phyloP scores from a whole-genome alignment of 2,329 filamentous ascomycete species.

The Rhynchosporium graminicola region DNA sequence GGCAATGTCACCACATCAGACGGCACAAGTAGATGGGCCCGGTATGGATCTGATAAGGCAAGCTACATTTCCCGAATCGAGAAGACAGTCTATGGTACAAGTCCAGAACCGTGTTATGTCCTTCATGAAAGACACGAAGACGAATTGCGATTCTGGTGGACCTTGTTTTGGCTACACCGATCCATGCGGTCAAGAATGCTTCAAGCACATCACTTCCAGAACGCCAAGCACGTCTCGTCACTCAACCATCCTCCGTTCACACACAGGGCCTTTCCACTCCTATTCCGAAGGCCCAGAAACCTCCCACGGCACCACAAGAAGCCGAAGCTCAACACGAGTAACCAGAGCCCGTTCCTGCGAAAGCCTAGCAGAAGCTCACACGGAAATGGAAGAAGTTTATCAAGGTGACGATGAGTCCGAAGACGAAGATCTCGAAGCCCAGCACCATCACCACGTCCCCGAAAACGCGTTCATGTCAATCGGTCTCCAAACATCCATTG shows the following conservation, averaged over 20 bases:
- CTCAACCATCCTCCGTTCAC: slow-evolving; percentile 21
- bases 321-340: slow-evolving; percentile 8
- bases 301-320: neutral
- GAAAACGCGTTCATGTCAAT: slow-evolving; percentile 92
- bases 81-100: slow-evolving; percentile 55
- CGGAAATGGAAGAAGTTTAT: slow-evolving; percentile 10
- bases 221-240: slow-evolving; percentile 18
- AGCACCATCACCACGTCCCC: slow-evolving; percentile 91
- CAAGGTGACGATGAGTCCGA: slow-evolving; percentile 11
- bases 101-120: slow-evolving; percentile 61
- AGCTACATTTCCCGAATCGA: slow-evolving; percentile 22
- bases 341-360: slow-evolving; percentile 20
- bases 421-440: slow-evolving; percentile 35
- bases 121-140: slow-evolving; percentile 65
- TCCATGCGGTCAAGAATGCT: slow-evolving; percentile 66
- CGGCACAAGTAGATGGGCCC: neutral
- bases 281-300: neutral
- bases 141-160: slow-evolving; percentile 61
- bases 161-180: slow-evolving; percentile 66
- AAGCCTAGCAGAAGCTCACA: slow-evolving; percentile 22
- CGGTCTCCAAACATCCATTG: slow-evolving; percentile 92
- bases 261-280: slow-evolving; percentile 23
- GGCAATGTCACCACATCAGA: slow-evolving; percentile 17
- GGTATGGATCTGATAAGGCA: neutral
- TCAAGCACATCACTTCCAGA: slow-evolving; percentile 55